Percentiles rank a stretch among this genome's conserved stretches.
Conservation (phyloP, 306 rosid species). For the Vicia villosa region DNA sequence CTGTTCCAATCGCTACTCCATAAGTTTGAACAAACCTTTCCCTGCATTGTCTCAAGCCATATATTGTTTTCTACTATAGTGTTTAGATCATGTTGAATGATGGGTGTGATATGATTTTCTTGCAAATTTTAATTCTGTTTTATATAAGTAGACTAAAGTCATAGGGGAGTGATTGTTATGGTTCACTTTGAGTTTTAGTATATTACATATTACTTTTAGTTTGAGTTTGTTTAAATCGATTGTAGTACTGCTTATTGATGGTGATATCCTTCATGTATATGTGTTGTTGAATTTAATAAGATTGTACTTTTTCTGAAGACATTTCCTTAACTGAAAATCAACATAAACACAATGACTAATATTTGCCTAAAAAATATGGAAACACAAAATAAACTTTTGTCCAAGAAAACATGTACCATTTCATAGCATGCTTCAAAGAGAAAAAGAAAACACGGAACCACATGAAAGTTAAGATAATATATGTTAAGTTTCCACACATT, state of each 20-base stretch:
- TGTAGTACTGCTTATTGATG: background rate
- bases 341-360: too few species aligned
- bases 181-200: background rate
- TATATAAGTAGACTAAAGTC: background rate
- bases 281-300: background rate
- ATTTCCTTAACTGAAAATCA: too few species aligned
- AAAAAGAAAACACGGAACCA: conserved; percentile 51
- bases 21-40: background rate
- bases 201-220: background rate
- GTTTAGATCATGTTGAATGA: background rate
- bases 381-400: conserved; percentile 24
- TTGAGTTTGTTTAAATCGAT: background rate
- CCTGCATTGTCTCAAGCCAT: background rate
- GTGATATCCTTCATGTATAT: background rate
- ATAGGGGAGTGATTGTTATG: background rate
- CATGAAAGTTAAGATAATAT: conserved; percentile 45
- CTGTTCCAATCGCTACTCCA: conserved; percentile 9
- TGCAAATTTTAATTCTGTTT: background rate
- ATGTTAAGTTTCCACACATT: conserved; percentile 34
- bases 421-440: conserved; percentile 38
- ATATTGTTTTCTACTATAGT: background rate
- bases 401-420: conserved; percentile 38
- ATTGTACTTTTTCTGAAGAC: background rate
- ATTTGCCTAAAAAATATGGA: too few species aligned
- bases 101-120: background rate